Evolutionary conservation across 1,284 basidiomycete species (phyloP), one percentile per base, ranked within the genome.

Genomic region (Marasmius sp.): DNA sequence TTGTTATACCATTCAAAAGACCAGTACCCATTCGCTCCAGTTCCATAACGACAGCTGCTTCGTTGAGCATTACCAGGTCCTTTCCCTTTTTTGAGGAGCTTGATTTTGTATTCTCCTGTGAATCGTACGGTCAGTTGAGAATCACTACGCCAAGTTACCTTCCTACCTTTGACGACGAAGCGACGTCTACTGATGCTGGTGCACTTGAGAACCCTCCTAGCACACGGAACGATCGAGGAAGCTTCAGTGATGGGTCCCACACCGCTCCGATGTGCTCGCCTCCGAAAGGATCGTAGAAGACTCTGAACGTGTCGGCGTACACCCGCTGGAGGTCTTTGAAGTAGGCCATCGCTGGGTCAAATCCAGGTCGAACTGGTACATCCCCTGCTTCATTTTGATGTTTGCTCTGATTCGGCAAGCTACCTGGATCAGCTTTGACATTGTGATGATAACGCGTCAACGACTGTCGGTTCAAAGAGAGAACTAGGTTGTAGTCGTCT

Each of bases 231-330:
- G 86, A 81, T 52, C 85, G 74, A 0, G 81, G 70, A 51, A 77
- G 72, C 61, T 80, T 82, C 38, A 90, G 69, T 33, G 84, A 81
- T 0, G 93, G 91, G 69, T 97, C 94, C 92, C 95, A 98, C 1
- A 98, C 85, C 0, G 85, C 89, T 7, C 93, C 96, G 58, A 97
- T 88, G 8, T 81, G 78, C 57, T 84, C 78, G 0, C 97, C 95
- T 14, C 97, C 97, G 41, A 89, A 82, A 0, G 82, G 77, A 69
- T 99, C 97, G 70, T 89, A 87, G 81, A 98, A 99, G 56, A 97
- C 82, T 58, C 92, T 84, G 66, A 93, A 83, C 0, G 89, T 89
- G 67, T 95, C 91, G 7, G 84, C 80, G 74, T 94, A 97, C 5
- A 87, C 75, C n/a, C 82, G 79, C 89, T 87, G 81, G 4, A 95